Percentiles rank a stretch among this genome's conserved stretches.
Conservation (phyloP, 108 stramenopile species). For the Cyclotella atomus region DNA sequence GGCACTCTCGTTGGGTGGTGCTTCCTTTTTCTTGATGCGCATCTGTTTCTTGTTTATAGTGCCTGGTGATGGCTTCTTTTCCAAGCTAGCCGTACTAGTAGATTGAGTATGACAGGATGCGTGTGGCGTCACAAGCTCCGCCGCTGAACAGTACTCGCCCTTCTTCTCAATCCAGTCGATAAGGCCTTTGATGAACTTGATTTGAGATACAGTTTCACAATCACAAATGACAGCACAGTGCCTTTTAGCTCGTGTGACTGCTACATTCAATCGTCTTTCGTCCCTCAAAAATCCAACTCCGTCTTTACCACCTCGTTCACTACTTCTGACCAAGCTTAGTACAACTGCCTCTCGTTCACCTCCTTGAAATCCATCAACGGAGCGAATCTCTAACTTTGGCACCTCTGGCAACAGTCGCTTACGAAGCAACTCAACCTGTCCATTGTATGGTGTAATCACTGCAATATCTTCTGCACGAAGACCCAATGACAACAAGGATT, state of each 20-base stretch:
- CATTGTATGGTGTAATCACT: slow-evolving; percentile 98
- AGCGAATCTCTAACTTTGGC: slow-evolving; percentile 86
- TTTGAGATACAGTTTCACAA: slow-evolving; percentile 81
- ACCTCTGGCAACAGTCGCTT: slow-evolving; percentile 61
- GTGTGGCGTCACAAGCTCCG: slow-evolving; percentile 54
- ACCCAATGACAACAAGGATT: slow-evolving; percentile 67
- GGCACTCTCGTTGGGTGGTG: not conserved
- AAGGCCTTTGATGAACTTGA: slow-evolving; percentile 69
- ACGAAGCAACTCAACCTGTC: slow-evolving; percentile 90
- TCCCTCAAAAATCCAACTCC: slow-evolving; percentile 97
- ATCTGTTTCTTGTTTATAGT: too few species aligned
- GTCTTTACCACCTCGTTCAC: slow-evolving; percentile 64
- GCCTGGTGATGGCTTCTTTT: too few species aligned
- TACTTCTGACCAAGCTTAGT: slow-evolving; percentile 94
- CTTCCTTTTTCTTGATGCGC: too few species aligned
- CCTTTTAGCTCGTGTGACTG: slow-evolving; percentile 92
- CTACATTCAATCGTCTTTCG: slow-evolving; percentile 95
- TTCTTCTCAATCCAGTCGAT: slow-evolving; percentile 80
- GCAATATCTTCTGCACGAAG: slow-evolving; percentile 84
- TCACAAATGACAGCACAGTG: slow-evolving; percentile 84
- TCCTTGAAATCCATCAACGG: slow-evolving; percentile 99
- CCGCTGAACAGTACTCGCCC: slow-evolving; percentile 75
- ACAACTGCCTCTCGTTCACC: slow-evolving; percentile 98
- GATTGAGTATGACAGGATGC: too few species aligned
- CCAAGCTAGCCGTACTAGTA: too few species aligned